A percentile compares a stretch with the other conserved stretches of the same genome.
phyloP scores from a whole-genome alignment of 495 filamentous ascomycete species.

The Tuber umbilicatum region DNA sequence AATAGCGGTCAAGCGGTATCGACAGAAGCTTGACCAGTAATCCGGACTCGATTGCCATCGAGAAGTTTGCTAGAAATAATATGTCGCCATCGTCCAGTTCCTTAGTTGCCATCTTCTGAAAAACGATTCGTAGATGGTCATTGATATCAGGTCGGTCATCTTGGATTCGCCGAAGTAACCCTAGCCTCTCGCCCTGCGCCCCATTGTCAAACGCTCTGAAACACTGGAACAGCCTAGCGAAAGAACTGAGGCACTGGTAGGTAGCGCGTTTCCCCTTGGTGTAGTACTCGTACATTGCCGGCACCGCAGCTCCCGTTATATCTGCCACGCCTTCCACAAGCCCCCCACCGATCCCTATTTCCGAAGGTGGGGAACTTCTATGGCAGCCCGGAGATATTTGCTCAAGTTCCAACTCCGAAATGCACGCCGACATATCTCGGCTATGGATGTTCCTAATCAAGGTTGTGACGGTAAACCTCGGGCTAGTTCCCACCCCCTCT shows the following conservation, averaged over 20 bases:
- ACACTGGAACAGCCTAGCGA: neutral
- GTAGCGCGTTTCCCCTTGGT: neutral
- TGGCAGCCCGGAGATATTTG: neutral
- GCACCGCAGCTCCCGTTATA: conserved; percentile 13
- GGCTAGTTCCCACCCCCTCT: neutral
- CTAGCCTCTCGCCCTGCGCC: neutral
- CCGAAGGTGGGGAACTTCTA: neutral
- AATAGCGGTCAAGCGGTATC: conserved; percentile 9
- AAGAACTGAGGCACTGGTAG: neutral
- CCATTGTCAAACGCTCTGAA: neutral
- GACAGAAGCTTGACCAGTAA: conserved; percentile 13
- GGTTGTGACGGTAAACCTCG: neutral
- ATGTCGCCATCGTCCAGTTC: conserved; percentile 6
- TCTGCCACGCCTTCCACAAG: conserved; percentile 6
- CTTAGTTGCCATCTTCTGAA: neutral
- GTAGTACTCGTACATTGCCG: conserved; percentile 6
- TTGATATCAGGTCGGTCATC: neutral
- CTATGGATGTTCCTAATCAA: neutral
- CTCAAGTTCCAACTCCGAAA: neutral
- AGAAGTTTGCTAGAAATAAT: conserved; percentile 15
- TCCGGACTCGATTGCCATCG: neutral
- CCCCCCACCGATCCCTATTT: neutral
- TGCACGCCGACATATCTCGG: neutral
- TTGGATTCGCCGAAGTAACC: neutral
- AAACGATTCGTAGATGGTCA: neutral